Conservation (phyloP, 345 rosid genomes). For the Syzygium jambos region DNA sequence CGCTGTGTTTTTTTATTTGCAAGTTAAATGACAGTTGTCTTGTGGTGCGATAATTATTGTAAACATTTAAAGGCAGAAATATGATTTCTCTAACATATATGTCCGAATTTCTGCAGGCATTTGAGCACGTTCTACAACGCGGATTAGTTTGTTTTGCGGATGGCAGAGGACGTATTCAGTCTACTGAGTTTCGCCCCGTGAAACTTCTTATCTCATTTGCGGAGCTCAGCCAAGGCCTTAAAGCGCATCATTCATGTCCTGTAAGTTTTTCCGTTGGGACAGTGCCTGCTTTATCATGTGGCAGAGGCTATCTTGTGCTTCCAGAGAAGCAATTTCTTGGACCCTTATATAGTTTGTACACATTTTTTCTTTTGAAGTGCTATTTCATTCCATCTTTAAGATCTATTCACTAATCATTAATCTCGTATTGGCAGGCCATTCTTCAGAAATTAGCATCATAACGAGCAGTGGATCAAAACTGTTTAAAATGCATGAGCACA, state of each 20-base stretch:
- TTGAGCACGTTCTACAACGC: constrained; percentile 68
- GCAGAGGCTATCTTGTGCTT: neutral
- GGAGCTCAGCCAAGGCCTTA: constrained; percentile 70
- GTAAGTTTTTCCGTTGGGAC: constrained; percentile 33
- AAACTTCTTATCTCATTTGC: constrained; percentile 61
- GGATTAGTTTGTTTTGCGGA: constrained; percentile 56
- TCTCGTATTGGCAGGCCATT: neutral
- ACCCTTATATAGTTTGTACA: neutral
- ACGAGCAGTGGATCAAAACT: neutral
- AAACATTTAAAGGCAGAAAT: neutral
- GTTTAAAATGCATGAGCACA: neutral
- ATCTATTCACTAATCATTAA: neutral
- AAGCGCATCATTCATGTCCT: constrained; percentile 76
- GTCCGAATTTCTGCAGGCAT: constrained; percentile 46
- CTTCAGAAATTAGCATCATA: neutral
- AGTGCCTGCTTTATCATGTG: neutral
- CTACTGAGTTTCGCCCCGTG: constrained; percentile 59
- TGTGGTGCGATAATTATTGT: neutral
- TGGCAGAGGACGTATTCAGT: constrained; percentile 55
- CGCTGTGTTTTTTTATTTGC: neutral
- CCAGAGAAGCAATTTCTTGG: neutral
- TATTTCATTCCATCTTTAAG: neutral
- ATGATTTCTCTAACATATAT: neutral
- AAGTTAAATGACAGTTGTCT: neutral
- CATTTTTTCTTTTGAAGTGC: neutral